Base-by-base conservation (phyloP, 495 filamentous ascomycete genomes). In the Aspergillus campestris region DNA sequence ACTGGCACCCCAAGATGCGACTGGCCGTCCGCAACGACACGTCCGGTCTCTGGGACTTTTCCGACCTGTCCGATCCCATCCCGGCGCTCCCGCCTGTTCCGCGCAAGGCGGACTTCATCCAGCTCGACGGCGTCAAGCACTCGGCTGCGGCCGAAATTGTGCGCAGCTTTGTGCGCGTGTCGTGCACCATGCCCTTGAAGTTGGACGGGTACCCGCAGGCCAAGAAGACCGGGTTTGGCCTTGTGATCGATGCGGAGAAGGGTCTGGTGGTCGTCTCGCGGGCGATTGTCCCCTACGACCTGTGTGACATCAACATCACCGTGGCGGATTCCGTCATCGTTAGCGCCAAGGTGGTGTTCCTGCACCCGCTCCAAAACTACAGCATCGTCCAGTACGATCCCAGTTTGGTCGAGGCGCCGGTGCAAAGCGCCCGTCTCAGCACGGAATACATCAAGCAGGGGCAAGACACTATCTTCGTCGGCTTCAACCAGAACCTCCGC, bases 311-410 rank as follows among this genome's bases (percentile, higher is more conserved):
- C 53, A 85, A 81, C 45, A 76, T 97, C 59, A 95, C 89, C 6
- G 87, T 99, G 44, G 92, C 92, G 11, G 94, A 99, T 56, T 94
- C 89, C 10, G 84, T 97, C 55, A 86, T 96, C 43, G 86, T 97
- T 11, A 83, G 86, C 45, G 92, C 86, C 47, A 95, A 94, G 62
- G 86, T 99, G 11, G 73, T 95, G 14, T 99, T 99, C 72, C 75
- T 99, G 69, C 92, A 99, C 63, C 92, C 92, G n/a, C 71, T 97
- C 29, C 94, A 96, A 59, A 99, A 99, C 62, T 99, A 96, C 66
- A 84, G 83, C 49, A 84, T 99, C 55, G 78, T 99, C 45, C 85
- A 94, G 64, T 99, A 97, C 59, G 92, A 99, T 62, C 86, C 94
- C 2, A 81, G 75, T 31, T 79, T 99, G 1, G 94, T 97, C 36